Evolutionary conservation across 2,329 filamentous ascomycete species (phyloP), one percentile per base, ranked within the genome.

Genomic region (Fusarium sp.): DNA sequence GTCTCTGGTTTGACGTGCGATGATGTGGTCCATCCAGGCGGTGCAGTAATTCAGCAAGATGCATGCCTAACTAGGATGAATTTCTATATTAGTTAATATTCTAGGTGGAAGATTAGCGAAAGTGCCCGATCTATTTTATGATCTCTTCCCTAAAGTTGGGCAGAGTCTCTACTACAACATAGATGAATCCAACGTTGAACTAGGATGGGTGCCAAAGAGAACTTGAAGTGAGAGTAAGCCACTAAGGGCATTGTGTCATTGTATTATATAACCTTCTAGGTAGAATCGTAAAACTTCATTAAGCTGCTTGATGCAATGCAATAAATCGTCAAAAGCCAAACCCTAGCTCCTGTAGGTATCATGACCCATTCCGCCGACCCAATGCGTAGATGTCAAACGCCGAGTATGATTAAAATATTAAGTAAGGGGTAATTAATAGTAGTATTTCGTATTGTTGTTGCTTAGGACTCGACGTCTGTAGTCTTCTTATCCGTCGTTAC

Each of bases 391-490:
- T 48, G 11, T 26, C 39, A 38, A 63, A 63, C 63, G 42, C 53
- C 40, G 34, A 56, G 18, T 40, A 45, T 58, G 18, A 54, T 64
- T 44, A 65, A 36, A 43, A 39, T 52, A 66, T 69, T 52, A 55
- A 42, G 31, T 42, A 52, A 40, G 28, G 28, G 28, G 22, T 58
- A 20, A 58, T 58, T 40, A 17, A n/a, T 50, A 59, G 49, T 48
- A 40, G 18, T 44, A 33, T 22, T 50, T 50, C 15, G 10, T 1
- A 24, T 38, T 26, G 5, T 24, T 33, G n/a, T 13, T 46, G 20
- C 22, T 62, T 49, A 74, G 18, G 70, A 62, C 24, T 74, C 72
- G 7, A 59, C 43, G 13, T 69, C 69, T 6, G 48, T n/a, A 3
- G 44, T 46, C 61, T 72, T 75, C 38, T 70, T 72, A 7, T 51